A percentile compares a stretch with the other conserved stretches of the same genome.
These are phyloP conservation scores for Vitis riparia DNA, from an alignment of 164 flowering plant genomes.

Conservation along the genomic window DNA sequence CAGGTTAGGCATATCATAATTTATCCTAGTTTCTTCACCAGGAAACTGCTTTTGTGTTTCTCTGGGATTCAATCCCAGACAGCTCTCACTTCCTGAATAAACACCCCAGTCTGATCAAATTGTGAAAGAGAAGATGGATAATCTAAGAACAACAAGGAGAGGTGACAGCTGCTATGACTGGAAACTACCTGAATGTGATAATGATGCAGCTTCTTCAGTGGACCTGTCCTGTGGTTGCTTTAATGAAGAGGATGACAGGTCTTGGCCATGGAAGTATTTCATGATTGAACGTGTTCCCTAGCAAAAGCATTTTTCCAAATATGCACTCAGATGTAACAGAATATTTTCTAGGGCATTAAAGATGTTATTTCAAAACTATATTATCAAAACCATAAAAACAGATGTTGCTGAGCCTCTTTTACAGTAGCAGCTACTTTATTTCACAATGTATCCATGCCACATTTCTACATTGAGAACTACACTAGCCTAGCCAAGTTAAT, in stretches of 20 bases:
- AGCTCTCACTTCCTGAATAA: constrained; percentile 30
- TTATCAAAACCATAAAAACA: no score
- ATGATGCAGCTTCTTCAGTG: constrained; percentile 19
- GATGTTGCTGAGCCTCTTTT: no score
- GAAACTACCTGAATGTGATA: constrained; percentile 43
- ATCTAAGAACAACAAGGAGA: background rate
- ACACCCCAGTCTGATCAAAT: constrained; percentile 7
- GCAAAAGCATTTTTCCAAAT: background rate
- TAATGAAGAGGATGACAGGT: constrained; percentile 32
- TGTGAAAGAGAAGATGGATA: background rate
- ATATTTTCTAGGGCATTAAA: background rate
- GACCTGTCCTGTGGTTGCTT: constrained; percentile 20
- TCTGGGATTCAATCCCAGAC: constrained; percentile 19
- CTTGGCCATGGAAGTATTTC: constrained; percentile 50
- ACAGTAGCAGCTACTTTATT: background rate
- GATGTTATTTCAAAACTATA: no score
- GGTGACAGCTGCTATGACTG: background rate
- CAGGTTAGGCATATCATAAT: background rate
- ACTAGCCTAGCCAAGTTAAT: no score
- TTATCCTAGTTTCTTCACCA: constrained; percentile 13
- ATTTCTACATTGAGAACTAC: no score
- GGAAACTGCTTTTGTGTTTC: constrained; percentile 5
- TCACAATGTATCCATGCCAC: background rate
- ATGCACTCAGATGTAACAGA: background rate
- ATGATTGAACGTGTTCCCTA: constrained; percentile 69